Conservation (phyloP, 73 alveolate genomes). For the Tetrahymena thermophila region DNA sequence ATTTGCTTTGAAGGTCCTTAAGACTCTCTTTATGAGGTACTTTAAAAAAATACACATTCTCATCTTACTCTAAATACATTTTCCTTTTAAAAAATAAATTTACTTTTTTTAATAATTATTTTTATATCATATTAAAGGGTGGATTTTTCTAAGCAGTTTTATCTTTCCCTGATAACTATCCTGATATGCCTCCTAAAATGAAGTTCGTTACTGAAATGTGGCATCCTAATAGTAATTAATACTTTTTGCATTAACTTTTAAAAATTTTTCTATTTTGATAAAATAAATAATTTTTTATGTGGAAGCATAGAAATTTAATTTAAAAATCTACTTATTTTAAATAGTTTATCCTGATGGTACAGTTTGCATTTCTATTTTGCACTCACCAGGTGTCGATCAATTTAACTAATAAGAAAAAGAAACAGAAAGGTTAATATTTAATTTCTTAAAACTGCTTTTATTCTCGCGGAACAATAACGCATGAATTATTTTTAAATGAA, state of each 20-base stretch:
- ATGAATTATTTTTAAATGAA: too few relatives aligned
- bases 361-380: conserved; percentile 85
- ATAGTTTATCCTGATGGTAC: conserved; percentile 82
- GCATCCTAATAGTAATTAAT: conserved; percentile 83
- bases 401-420: conserved; percentile 76
- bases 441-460: not conserved
- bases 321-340: not conserved
- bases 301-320: not conserved
- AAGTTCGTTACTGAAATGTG: conserved; percentile 88
- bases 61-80: not conserved
- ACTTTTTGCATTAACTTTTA: not conserved
- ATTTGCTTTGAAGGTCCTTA: conserved; percentile 85
- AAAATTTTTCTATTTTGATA: not conserved
- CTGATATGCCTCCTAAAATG: conserved; percentile 87
- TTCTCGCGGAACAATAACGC: not conserved
- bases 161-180: conserved; percentile 88
- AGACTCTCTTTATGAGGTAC: conserved; percentile 75
- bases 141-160: conserved; percentile 77
- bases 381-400: conserved; percentile 78
- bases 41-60: not conserved
- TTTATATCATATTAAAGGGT: conserved; percentile 28
- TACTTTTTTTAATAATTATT: not conserved
- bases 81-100: not conserved
- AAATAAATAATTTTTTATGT: not conserved
- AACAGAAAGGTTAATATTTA: conserved; percentile 42